Evolutionary conservation across 202 grass and related monocot species (phyloP), one percentile per base, ranked within the genome.

Genomic region (Panicum hallii): DNA sequence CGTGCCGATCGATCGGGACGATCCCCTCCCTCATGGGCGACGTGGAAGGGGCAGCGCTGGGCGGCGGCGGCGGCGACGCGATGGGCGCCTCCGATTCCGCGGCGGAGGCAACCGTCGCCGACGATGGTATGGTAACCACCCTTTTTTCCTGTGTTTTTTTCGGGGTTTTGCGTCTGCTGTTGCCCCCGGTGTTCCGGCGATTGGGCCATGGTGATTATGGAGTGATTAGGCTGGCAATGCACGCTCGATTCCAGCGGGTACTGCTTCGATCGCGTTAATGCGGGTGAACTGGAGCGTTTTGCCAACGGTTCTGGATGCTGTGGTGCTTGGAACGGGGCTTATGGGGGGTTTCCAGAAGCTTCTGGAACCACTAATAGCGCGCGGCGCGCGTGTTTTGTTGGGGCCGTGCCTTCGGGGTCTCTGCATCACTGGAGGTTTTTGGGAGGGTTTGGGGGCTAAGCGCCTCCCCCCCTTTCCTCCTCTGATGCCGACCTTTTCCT

Each of bases 71-170:
- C 46, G 67, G 38, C 16, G 41, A 72, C 5, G 41, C 53, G 53
- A 34, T 72, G 53, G 67, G 26, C 54, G 78, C 48, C 16, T 16
- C 40, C 5, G 72, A 77, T 22, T 47, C 79, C 41, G 28, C 23
- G n/a, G 70, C 7, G 15, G 77, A 76, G 41, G 58, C 40, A 6
- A 47, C 65, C 11, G 30, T 26, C 57, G 55, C 5, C 15, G 55
- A 47, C 14, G 88, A 82, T 9, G 83, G 88, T 86, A 82, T 6
- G 83, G 88, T 86, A 90, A 78, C 48, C 40, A 20, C 19, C 55
- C 16, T 6, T 3, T 13, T 16, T 69, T 43, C 17, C 1, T 4
- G 53, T n/a, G 12, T 5, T 14, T 38, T 66, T 60, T 73, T 68
- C 5, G 16, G 63, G 69, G 32, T 41, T 78, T 81, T 75, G 12